Evolutionary conservation across 2,329 filamentous ascomycete species (phyloP).

Genomic region (Coleophoma cylindrospora): DNA sequence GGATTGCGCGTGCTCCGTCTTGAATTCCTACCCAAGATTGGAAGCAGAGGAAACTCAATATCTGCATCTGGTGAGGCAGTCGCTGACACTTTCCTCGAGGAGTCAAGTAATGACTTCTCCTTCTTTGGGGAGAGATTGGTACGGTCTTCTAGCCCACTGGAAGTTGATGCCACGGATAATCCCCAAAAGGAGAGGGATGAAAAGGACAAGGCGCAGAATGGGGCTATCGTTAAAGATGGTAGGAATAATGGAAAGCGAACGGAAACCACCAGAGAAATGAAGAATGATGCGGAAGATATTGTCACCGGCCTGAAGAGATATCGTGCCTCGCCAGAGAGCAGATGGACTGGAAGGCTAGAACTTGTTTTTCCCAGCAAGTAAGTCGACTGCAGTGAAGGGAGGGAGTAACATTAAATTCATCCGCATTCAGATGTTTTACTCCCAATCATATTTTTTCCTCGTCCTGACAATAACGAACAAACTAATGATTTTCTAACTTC

Average conservation of each 20-base stretch:
- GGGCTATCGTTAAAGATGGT: too few relatives aligned
- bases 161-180: too few relatives aligned
- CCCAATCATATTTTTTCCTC: too few relatives aligned
- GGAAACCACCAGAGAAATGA: background rate
- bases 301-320: background rate
- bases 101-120: constrained; percentile 17
- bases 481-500: too few relatives aligned
- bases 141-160: background rate
- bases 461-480: too few relatives aligned
- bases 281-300: background rate
- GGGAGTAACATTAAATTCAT: background rate
- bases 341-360: background rate
- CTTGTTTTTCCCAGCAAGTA: background rate
- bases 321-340: background rate
- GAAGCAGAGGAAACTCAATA: background rate
- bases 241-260: too few relatives aligned
- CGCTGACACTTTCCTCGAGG: constrained; percentile 15
- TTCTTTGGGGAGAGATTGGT: constrained; percentile 12
- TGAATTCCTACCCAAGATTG: constrained; percentile 34
- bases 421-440: too few relatives aligned
- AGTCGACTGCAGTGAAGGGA: background rate
- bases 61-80: constrained; percentile 20
- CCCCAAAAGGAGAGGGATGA: too few relatives aligned
- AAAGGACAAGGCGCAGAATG: too few relatives aligned
- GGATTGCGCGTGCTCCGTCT: constrained; percentile 50